Evolutionary conservation across 371 early-diverging fungal species (phyloP).

Genomic region (Coemansia sp.): DNA sequence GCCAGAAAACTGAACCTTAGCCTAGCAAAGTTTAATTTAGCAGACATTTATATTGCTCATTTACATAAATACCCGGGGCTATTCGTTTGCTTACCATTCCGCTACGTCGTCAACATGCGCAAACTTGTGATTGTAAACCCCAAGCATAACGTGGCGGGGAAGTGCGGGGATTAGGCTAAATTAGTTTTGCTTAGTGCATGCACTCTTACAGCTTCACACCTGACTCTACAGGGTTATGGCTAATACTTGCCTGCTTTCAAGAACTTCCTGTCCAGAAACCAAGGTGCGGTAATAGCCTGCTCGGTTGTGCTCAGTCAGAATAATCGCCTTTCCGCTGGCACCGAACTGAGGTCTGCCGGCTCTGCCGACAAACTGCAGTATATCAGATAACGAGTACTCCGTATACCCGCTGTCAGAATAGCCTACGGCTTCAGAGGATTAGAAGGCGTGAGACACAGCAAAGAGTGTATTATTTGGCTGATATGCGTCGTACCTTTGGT

Average conservation of each 20-base stretch:
- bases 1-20: slow-evolving; percentile 23
- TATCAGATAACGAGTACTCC: slow-evolving; percentile 88
- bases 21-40: slow-evolving; percentile 6
- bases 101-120: not conserved
- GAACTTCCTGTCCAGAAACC: slow-evolving; percentile 25
- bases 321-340: slow-evolving; percentile 76
- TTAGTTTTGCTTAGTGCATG: no score
- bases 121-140: slow-evolving; percentile 6
- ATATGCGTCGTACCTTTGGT: slow-evolving; percentile 65
- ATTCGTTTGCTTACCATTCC: slow-evolving; percentile 12
- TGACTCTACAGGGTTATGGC: not conserved
- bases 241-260: slow-evolving; percentile 29
- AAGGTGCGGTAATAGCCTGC: slow-evolving; percentile 21
- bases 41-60: not conserved
- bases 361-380: slow-evolving; percentile 98
- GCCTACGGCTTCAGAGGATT: not conserved
- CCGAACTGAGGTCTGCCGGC: slow-evolving; percentile 98
- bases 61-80: not conserved
- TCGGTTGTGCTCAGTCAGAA: slow-evolving; percentile 54
- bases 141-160: slow-evolving; percentile 8
- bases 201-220: not conserved
- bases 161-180: slow-evolving; percentile 18
- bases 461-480: no score
- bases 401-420: slow-evolving; percentile 62
- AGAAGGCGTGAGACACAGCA: not conserved